These are phyloP conservation scores for Penicillium sp. DNA, from an alignment of 2,329 filamentous ascomycete species.

Conservation along the genomic window DNA sequence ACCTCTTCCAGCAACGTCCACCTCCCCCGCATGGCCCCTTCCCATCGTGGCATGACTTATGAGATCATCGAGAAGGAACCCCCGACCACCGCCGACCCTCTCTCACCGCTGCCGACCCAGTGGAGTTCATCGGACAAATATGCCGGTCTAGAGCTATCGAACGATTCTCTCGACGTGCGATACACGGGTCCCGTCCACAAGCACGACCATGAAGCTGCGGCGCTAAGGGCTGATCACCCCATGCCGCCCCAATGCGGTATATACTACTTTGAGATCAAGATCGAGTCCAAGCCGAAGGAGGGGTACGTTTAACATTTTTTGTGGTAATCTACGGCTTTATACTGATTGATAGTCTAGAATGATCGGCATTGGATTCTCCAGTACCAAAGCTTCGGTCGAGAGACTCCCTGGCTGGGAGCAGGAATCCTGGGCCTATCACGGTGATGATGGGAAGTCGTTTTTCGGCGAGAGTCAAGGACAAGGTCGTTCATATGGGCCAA, in stretches of 20 bases:
- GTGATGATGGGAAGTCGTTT: conserved; percentile 65
- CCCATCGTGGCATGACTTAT: conserved; percentile 75
- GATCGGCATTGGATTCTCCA: conserved; percentile 61
- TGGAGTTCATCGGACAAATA: conserved; percentile 83
- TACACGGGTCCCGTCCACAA: conserved; percentile 58
- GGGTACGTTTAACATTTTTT: conserved; percentile 48
- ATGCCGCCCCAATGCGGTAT: conserved; percentile 90
- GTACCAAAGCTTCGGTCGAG: conserved; percentile 57
- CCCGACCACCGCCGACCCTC: conserved; percentile 56
- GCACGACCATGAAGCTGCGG: conserved; percentile 71
- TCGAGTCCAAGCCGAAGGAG: conserved; percentile 66
- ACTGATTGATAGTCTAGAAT: conserved; percentile 21
- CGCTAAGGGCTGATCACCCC: conserved; percentile 76
- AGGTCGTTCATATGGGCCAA: conserved; percentile 58
- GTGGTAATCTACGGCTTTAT: neutral
- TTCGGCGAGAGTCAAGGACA: conserved; percentile 56
- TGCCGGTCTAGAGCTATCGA: conserved; percentile 68
- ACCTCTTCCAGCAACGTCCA: conserved; percentile 59
- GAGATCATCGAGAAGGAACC: conserved; percentile 78
- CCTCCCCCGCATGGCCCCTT: conserved; percentile 58
- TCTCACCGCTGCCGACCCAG: conserved; percentile 70
- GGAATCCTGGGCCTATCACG: conserved; percentile 66
- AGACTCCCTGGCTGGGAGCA: conserved; percentile 65
- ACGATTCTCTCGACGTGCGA: conserved; percentile 70
- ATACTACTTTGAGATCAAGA: conserved; percentile 83